These are phyloP conservation scores for Peronosclerospora sorghi DNA, from an alignment of 352 stramenopile species.

Conservation along the genomic window DNA sequence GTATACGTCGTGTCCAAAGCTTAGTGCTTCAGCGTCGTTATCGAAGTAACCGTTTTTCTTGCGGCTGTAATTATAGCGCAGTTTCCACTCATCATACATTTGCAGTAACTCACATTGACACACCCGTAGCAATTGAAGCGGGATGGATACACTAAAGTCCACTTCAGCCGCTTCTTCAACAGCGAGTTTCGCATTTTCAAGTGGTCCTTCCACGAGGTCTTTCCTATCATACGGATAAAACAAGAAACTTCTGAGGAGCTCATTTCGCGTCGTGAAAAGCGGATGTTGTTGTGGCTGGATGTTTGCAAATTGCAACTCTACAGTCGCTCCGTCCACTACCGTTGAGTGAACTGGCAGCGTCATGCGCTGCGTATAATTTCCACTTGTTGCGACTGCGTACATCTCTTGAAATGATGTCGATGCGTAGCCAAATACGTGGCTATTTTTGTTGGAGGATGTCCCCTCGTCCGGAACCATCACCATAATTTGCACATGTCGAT, in stretches of 20 bases:
- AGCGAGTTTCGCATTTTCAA: conserved; percentile 46
- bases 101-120: conserved; percentile 60
- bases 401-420: conserved; percentile 74
- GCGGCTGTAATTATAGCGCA: conserved; percentile 73
- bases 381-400: conserved; percentile 48
- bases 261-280: conserved; percentile 39
- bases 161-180: conserved; percentile 71
- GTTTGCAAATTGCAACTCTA: conserved; percentile 50
- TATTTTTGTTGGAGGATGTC: conserved; percentile 47
- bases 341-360: conserved; percentile 57
- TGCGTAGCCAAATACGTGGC: conserved; percentile 58
- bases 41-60: conserved; percentile 70
- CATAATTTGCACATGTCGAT: conserved; percentile 65
- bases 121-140: conserved; percentile 60
- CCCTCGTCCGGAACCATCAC: conserved; percentile 71
- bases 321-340: conserved; percentile 44
- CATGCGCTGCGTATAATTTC: conserved; percentile 46
- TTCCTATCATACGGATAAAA: conserved; percentile 56
- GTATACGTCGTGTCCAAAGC: conserved; percentile 72
- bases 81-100: conserved; percentile 63
- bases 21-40: conserved; percentile 65
- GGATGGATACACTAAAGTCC: conserved; percentile 71
- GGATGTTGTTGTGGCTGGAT: conserved; percentile 32
- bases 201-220: conserved; percentile 33
- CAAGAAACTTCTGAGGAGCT: conserved; percentile 48